phyloP scores from a whole-genome alignment of 2,329 filamentous ascomycete species.

The Leptoxyphium fumago region DNA sequence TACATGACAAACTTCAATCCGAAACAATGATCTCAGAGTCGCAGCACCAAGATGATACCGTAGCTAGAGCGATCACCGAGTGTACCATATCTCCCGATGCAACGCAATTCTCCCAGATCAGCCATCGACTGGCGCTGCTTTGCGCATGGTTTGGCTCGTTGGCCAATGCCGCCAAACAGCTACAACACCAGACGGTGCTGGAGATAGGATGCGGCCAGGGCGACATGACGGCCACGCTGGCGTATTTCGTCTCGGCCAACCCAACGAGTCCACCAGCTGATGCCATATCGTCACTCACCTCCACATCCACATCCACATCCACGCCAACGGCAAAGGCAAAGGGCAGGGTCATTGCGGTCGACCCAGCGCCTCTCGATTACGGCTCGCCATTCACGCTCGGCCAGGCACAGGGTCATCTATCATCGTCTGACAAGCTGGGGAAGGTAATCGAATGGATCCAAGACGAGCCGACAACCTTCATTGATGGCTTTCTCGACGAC shows the following conservation, averaged over 20 bases:
- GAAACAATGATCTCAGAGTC: too few species aligned
- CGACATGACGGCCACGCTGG: constrained; percentile 40
- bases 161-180: background rate
- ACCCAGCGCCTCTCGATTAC: constrained; percentile 4
- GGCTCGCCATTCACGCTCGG: constrained; percentile 35
- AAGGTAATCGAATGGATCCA: constrained; percentile 4
- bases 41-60: background rate
- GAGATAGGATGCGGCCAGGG: constrained; percentile 49
- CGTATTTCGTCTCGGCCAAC: constrained; percentile 28
- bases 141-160: constrained; percentile 1
- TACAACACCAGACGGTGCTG: constrained; percentile 30
- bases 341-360: constrained; percentile 1
- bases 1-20: too few species aligned
- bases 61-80: background rate
- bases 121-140: constrained; percentile 3
- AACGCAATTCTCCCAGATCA: background rate
- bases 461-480: background rate
- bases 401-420: constrained; percentile 34
- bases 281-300: constrained; percentile 11
- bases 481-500: background rate
- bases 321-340: constrained; percentile 12
- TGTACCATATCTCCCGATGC: background rate
- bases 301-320: constrained; percentile 40
- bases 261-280: constrained; percentile 33
- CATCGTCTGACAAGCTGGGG: constrained; percentile 12